Percentiles rank a stretch among this genome's conserved stretches.
Conservation (phyloP, 2,329 filamentous ascomycete species). For the Colletotrichum musicola region DNA sequence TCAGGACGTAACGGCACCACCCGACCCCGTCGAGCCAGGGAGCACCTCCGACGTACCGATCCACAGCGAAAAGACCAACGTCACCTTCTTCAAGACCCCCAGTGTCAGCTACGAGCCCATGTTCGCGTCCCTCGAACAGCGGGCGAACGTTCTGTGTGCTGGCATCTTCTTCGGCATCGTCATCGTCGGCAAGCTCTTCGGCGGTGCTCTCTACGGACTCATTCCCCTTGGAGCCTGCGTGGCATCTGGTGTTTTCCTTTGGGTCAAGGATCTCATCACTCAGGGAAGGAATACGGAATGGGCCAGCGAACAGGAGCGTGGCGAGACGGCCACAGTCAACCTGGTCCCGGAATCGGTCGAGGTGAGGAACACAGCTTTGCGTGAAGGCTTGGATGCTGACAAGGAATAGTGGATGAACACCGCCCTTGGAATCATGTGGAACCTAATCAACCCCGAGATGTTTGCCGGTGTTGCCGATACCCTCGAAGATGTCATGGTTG, state of each 20-base stretch:
- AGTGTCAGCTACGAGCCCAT: constrained; percentile 91
- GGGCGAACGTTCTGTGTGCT: constrained; percentile 77
- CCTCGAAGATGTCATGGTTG: constrained; percentile 89
- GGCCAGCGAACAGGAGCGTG: constrained; percentile 87
- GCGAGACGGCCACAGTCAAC: constrained; percentile 87
- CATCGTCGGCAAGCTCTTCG: constrained; percentile 82
- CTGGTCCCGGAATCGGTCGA: constrained; percentile 93
- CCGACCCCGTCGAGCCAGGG: constrained; percentile 84
- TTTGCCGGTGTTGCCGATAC: constrained; percentile 93
- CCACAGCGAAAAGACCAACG: constrained; percentile 95
- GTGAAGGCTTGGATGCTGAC: constrained; percentile 44
- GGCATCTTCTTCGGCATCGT: constrained; percentile 81
- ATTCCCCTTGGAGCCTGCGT: constrained; percentile 80
- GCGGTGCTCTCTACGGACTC: constrained; percentile 81
- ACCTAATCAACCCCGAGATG: constrained; percentile 94
- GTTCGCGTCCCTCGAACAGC: constrained; percentile 80
- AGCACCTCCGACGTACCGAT: constrained; percentile 95
- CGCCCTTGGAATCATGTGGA: constrained; percentile 86
- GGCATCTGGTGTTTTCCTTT: constrained; percentile 84
- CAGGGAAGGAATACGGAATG: constrained; percentile 89
- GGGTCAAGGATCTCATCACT: constrained; percentile 88
- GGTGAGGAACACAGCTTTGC: constrained; percentile 33
- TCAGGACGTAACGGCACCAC: constrained; percentile 91
- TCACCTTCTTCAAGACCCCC: constrained; percentile 95
- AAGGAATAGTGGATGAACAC: constrained; percentile 86